A percentile compares a stretch with the other conserved stretches of the same genome.
These are phyloP conservation scores for Talaromyces sp. DNA, from an alignment of 2,329 filamentous ascomycete genomes.

Conservation along the genomic window DNA sequence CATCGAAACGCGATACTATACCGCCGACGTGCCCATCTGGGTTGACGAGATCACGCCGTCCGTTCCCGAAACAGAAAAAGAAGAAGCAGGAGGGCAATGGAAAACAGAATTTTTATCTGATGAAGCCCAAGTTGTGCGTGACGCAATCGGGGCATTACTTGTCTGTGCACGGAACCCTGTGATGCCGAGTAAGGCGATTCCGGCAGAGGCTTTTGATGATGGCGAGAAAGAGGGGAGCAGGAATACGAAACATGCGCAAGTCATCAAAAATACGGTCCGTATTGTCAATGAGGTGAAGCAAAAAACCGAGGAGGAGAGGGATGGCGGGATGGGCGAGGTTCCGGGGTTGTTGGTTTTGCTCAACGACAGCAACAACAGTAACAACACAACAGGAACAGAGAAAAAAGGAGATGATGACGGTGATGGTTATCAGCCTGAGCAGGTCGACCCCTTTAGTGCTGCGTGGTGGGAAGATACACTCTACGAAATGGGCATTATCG, in stretches of 20 bases:
- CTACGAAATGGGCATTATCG: slow-evolving; percentile 35
- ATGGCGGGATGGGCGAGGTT: slow-evolving; percentile 29
- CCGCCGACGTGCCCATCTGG: slow-evolving; percentile 40
- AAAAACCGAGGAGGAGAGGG: slow-evolving; percentile 37
- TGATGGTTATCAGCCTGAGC: slow-evolving; percentile 15
- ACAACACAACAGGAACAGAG: not conserved
- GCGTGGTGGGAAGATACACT: slow-evolving; percentile 40
- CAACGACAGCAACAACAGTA: slow-evolving; percentile 11
- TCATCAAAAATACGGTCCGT: slow-evolving; percentile 27
- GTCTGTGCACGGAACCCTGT: slow-evolving; percentile 29
- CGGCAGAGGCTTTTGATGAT: not conserved
- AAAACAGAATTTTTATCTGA: slow-evolving; percentile 34
- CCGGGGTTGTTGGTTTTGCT: slow-evolving; percentile 33
- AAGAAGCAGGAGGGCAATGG: slow-evolving; percentile 25
- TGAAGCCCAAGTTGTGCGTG: slow-evolving; percentile 38
- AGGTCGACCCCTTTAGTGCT: slow-evolving; percentile 27
- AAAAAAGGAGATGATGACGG: slow-evolving; percentile 11
- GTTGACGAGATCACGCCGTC: slow-evolving; percentile 34
- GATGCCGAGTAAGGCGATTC: not conserved
- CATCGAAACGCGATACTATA: slow-evolving; percentile 40
- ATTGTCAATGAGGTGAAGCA: slow-evolving; percentile 33
- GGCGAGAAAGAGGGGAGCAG: slow-evolving; percentile 1
- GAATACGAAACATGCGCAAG: slow-evolving; percentile 17
- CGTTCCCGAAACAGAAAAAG: not conserved
- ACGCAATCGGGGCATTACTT: slow-evolving; percentile 39